Evolutionary conservation across 306 rosid species (phyloP), one percentile per base, ranked within the genome.

Genomic region (Myrica gale): DNA sequence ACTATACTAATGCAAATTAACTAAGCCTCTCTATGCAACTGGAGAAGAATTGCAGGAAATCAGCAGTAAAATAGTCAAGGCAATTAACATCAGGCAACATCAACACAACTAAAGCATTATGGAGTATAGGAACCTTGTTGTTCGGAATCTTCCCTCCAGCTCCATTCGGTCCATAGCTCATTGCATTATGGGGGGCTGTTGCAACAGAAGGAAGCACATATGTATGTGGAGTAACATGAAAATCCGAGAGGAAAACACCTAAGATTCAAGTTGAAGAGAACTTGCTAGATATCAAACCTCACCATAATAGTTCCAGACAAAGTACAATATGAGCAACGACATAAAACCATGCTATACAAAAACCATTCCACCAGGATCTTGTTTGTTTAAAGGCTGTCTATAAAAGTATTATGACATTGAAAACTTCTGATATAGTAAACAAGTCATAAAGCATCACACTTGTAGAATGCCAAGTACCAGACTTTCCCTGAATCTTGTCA

Each of bases 161-260:
- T 58, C 92, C 97, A 79, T 95, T 90, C 68, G 90, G 71, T 82
- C 91, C 90, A 76, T 90, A 88, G 82, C 79, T 83, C 82, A 82
- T 65, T 73, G 86, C 72, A 80, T 86, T 90, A 81, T 89, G 89
- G 6, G 91, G 73, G 7, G 92, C 88, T 83, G 96, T 84, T 82
- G 91, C 87, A 88, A 89, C 91, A 85, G 90, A 87, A 88, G 88
- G 92, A 87, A 89, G 85, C 86, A 88, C 87, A 80, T 83, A 70
- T 74, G 90, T 46, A 79, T 86, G 84, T 79, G 87, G 91, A 76
- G 77, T 88, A 81, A 91, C 90, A 43, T 84, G 91, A 87, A 89
- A 86, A 83, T 92, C 94, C 43, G 84, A 82, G 87, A 83, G 78
- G 87, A 54, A 87, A 86, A 83, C 92, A 85, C 88, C 88, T 84